These are phyloP conservation scores for Steccherinum ochraceum DNA, from an alignment of 768 basidiomycete genomes.

Conservation along the genomic window DNA sequence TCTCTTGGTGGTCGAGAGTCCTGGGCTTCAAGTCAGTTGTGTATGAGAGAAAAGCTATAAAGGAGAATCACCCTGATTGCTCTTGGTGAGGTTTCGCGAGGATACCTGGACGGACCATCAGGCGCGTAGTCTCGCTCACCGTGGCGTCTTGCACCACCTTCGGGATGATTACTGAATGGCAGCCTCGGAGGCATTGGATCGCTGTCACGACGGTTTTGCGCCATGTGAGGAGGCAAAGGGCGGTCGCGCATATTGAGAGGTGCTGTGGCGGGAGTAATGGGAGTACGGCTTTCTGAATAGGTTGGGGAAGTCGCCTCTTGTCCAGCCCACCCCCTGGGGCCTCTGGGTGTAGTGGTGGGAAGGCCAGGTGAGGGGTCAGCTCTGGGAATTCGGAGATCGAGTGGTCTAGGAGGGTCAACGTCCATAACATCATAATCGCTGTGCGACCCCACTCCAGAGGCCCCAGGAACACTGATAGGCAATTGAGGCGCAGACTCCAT, in stretches of 20 bases:
- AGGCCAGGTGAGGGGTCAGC: too few species aligned
- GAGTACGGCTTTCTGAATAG: neutral
- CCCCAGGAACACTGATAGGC: too few species aligned
- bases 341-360: too few species aligned
- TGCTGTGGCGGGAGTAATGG: neutral
- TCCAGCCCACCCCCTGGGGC: neutral
- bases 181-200: neutral
- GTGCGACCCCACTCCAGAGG: too few species aligned
- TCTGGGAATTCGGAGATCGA: constrained; percentile 5
- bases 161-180: neutral
- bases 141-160: neutral
- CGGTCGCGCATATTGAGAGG: neutral
- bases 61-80: too few species aligned
- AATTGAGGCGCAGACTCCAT: too few species aligned
- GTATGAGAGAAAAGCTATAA: too few species aligned
- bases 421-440: constrained; percentile 13
- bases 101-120: neutral
- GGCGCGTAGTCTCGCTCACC: neutral
- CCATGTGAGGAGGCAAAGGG: neutral
- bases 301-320: neutral
- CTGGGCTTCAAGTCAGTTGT: too few species aligned
- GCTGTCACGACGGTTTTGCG: neutral
- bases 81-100: neutral
- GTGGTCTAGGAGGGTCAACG: constrained; percentile 9
- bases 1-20: too few species aligned